Conservation (phyloP, 1,139 yeast genomes). For the Diutina ranongensis region DNA sequence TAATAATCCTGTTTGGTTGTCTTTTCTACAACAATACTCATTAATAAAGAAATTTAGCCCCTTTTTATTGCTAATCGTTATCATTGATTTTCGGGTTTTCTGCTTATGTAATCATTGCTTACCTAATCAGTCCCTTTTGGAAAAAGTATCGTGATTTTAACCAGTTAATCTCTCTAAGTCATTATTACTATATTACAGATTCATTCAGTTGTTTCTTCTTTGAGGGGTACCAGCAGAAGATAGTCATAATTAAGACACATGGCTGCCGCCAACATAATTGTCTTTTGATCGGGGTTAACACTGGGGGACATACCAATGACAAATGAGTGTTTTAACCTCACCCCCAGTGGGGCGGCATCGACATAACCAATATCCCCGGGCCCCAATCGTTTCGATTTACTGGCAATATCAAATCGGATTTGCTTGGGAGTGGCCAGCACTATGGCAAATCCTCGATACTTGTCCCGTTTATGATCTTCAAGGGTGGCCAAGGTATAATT, state of each 20-base stretch:
- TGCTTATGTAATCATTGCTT: too few species aligned
- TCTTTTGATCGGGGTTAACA: not conserved
- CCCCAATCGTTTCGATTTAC: not conserved
- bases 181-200: too few species aligned
- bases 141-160: too few species aligned
- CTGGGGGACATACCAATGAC: not conserved
- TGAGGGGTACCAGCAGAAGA: not conserved
- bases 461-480: constrained; percentile 1
- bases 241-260: not conserved
- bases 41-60: not conserved
- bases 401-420: not conserved
- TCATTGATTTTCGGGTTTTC: too few species aligned
- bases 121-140: too few species aligned
- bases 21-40: not conserved
- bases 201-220: not conserved
- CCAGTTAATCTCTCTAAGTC: too few species aligned
- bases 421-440: constrained; percentile 6
- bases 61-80: not conserved
- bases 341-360: constrained; percentile 4
- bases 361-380: not conserved
- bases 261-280: not conserved
- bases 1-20: not conserved
- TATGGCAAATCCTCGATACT: not conserved
- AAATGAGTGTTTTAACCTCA: not conserved
- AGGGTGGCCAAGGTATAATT: not conserved